These are phyloP conservation scores for Cryptosporidium tyzzeri DNA, from an alignment of 169 alveolate genomes.

Conservation along the genomic window DNA sequence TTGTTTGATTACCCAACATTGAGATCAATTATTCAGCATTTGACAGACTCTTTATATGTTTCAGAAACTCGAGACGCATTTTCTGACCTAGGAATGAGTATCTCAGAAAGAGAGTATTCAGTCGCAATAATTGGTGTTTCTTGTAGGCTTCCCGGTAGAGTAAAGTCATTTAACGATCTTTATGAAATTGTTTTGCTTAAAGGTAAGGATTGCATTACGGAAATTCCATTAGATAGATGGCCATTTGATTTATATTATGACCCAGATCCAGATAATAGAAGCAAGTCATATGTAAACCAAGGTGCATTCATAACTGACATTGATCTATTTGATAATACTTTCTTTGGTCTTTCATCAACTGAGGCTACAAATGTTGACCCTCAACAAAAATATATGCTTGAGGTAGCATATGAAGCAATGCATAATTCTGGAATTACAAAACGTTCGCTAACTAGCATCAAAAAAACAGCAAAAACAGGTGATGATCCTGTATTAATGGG, in stretches of 20 bases:
- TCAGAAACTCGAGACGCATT: too few relatives aligned
- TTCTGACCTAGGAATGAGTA: too few relatives aligned
- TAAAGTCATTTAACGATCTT: slow-evolving; percentile 74
- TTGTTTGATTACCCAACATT: slow-evolving; percentile 83
- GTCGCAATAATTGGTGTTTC: slow-evolving; percentile 80
- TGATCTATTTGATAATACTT: slow-evolving; percentile 82
- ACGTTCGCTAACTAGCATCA: too few relatives aligned
- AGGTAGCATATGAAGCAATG: slow-evolving; percentile 79
- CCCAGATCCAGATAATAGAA: slow-evolving; percentile 81
- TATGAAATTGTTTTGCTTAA: slow-evolving; percentile 79
- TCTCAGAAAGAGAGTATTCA: neutral
- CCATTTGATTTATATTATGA: slow-evolving; percentile 83
- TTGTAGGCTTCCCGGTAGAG: slow-evolving; percentile 83
- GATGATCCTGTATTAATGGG: slow-evolving; percentile 39
- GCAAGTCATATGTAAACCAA: slow-evolving; percentile 81
- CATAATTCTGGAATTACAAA: too few relatives aligned
- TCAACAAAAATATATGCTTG: slow-evolving; percentile 84
- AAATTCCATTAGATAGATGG: slow-evolving; percentile 83
- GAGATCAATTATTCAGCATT: slow-evolving; percentile 7
- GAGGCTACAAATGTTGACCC: slow-evolving; percentile 87
- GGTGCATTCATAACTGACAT: slow-evolving; percentile 84
- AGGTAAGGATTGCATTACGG: slow-evolving; percentile 79
- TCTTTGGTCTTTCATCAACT: slow-evolving; percentile 78
- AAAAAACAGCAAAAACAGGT: too few relatives aligned
- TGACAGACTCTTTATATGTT: neutral